Conservation (phyloP, 1,284 basidiomycete genomes). For the Papiliotrema flavescens region DNA sequence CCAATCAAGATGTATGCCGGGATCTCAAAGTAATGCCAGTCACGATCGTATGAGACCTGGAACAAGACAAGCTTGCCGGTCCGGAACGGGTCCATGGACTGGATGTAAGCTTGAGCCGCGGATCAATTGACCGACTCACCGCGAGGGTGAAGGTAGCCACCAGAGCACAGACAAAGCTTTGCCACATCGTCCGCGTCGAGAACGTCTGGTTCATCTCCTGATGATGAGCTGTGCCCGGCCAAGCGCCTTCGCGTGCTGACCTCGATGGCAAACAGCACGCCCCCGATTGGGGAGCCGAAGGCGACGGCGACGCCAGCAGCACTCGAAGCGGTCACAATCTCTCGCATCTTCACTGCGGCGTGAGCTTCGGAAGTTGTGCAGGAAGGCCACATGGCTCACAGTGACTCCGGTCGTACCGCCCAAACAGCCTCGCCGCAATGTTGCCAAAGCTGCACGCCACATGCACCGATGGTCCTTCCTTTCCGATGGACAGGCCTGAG, state of each 20-base stretch:
- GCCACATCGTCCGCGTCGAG: slow-evolving; percentile 97
- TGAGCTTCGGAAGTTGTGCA: not conserved
- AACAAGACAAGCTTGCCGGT: slow-evolving; percentile 98
- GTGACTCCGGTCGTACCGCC: slow-evolving; percentile 80
- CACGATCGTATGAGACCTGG: slow-evolving; percentile 93
- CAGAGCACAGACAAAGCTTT: slow-evolving; percentile 93
- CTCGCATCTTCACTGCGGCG: slow-evolving; percentile 76
- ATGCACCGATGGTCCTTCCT: slow-evolving; percentile 98
- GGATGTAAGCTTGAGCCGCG: slow-evolving; percentile 6
- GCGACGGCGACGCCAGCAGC: slow-evolving; percentile 97
- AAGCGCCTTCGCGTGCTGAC: slow-evolving; percentile 27
- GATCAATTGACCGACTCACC: slow-evolving; percentile 54
- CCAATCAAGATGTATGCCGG: slow-evolving; percentile 92
- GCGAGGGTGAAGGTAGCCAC: slow-evolving; percentile 94
- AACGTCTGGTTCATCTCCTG: slow-evolving; percentile 98
- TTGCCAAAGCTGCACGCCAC: slow-evolving; percentile 92
- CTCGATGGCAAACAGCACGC: slow-evolving; percentile 80
- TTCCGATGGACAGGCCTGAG: slow-evolving; percentile 94
- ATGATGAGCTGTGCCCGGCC: not conserved
- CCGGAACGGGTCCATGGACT: slow-evolving; percentile 97
- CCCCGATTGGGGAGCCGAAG: slow-evolving; percentile 96
- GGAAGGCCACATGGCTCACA: slow-evolving; percentile 53
- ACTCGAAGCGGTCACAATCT: slow-evolving; percentile 90
- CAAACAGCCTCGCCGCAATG: slow-evolving; percentile 77
- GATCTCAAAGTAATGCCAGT: slow-evolving; percentile 99